Percentiles rank a stretch among this genome's conserved stretches.
phyloP scores from a whole-genome alignment of 78 protist genomes.

The Dictyostelium intermedium region DNA sequence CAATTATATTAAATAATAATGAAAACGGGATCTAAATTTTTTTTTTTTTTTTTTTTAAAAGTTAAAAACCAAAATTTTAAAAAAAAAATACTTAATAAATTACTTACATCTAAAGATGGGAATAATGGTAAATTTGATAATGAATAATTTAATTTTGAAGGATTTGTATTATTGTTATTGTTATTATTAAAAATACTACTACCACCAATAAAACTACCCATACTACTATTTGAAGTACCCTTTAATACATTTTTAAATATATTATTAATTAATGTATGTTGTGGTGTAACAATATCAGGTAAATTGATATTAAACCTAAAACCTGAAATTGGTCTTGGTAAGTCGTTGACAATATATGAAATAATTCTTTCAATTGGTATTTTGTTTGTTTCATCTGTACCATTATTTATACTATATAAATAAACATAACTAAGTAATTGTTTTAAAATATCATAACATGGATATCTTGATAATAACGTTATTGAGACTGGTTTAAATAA shows the following conservation, averaged over 20 bases:
- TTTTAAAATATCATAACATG: conserved; percentile 48
- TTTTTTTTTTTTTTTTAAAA: background rate
- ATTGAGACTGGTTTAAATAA: conserved; percentile 74
- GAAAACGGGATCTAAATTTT: conserved; percentile 40
- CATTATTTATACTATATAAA: background rate
- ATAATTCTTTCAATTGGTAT: conserved; percentile 77
- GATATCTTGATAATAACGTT: conserved; percentile 58
- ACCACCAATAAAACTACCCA: background rate
- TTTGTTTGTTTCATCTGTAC: background rate
- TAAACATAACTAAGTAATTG: conserved; percentile 64
- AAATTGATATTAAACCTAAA: background rate
- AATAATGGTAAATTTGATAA: conserved; percentile 15
- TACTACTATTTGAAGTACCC: background rate
- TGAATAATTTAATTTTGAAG: background rate
- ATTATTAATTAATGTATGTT: background rate
- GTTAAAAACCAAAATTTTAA: background rate
- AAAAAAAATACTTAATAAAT: background rate
- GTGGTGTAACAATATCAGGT: conserved; percentile 4
- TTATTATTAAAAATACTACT: background rate
- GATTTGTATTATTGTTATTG: background rate
- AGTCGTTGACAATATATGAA: conserved; percentile 58
- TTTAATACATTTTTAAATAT: background rate
- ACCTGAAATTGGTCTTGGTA: conserved; percentile 70
- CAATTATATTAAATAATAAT: conserved; percentile 45
- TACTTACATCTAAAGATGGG: conserved; percentile 27